Conservation (phyloP, 2,329 filamentous ascomycete genomes). For the Aspergillus melleus region DNA sequence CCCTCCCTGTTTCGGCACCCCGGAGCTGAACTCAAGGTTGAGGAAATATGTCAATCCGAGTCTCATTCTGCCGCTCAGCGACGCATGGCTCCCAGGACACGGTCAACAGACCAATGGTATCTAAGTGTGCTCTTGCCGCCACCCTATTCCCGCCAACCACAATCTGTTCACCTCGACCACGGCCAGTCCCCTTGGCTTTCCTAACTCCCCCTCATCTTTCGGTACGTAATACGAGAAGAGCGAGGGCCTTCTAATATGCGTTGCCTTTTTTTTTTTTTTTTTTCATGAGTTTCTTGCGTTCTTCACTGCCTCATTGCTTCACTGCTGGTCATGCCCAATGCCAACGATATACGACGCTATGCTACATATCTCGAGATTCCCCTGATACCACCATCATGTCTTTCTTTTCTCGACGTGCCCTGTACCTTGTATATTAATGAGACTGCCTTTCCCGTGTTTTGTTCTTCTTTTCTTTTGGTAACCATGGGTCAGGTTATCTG, state of each 20-base stretch:
- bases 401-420: neutral
- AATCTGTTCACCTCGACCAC: neutral
- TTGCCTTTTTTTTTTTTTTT: no score
- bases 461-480: neutral
- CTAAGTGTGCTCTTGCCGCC: neutral
- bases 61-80: slow-evolving; percentile 44
- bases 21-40: slow-evolving; percentile 40
- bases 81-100: slow-evolving; percentile 44
- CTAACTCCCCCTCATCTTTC: neutral
- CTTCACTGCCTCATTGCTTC: neutral
- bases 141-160: neutral
- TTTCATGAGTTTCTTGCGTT: neutral
- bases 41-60: slow-evolving; percentile 51
- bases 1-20: slow-evolving; percentile 41
- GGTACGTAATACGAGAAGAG: neutral
- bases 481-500: neutral
- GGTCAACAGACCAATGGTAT: slow-evolving; percentile 16
- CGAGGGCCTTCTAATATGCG: neutral
- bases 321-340: neutral
- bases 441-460: neutral
- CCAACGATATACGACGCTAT: slow-evolving; percentile 11
- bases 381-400: slow-evolving; percentile 4
- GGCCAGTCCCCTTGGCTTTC: neutral
- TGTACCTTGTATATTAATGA: neutral
- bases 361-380: neutral